These are phyloP conservation scores for Brassica carinata DNA, from an alignment of 345 rosid species.

Conservation along the genomic window DNA sequence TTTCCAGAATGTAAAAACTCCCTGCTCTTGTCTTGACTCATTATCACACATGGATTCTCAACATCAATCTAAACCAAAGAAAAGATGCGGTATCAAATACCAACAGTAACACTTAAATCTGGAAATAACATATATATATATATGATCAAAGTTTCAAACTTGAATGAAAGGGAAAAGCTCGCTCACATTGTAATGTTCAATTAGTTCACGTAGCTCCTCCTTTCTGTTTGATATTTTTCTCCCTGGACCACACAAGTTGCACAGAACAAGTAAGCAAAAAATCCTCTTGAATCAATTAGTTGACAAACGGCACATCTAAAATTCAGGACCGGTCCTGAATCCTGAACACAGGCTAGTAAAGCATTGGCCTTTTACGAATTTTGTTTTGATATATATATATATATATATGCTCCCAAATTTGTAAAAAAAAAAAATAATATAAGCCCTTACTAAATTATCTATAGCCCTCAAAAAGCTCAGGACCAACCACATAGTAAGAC, in stretches of 20 bases:
- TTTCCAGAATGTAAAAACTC: conserved; percentile 93
- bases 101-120: not conserved
- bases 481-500: not conserved
- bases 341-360: not conserved
- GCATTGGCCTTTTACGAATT: too few species aligned
- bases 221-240: conserved; percentile 61
- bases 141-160: not conserved
- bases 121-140: not conserved
- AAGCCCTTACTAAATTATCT: not conserved
- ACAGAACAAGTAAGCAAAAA: conserved; percentile 3
- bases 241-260: conserved; percentile 49
- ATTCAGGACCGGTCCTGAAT: not conserved
- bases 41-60: conserved; percentile 93
- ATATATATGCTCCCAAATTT: not conserved
- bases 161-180: conserved; percentile 40
- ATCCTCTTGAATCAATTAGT: not conserved
- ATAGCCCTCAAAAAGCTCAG: not conserved
- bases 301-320: not conserved
- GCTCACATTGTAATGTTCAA: conserved; percentile 89
- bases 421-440: not conserved
- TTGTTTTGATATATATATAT: too few species aligned
- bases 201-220: conserved; percentile 76
- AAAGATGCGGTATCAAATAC: not conserved
- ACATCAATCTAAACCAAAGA: conserved; percentile 67
- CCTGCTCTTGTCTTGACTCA: conserved; percentile 98